Evolutionary conservation across 2,329 filamentous ascomycete species (phyloP), one percentile per base, ranked within the genome.

Genomic region (Colletotrichum echinochloae): DNA sequence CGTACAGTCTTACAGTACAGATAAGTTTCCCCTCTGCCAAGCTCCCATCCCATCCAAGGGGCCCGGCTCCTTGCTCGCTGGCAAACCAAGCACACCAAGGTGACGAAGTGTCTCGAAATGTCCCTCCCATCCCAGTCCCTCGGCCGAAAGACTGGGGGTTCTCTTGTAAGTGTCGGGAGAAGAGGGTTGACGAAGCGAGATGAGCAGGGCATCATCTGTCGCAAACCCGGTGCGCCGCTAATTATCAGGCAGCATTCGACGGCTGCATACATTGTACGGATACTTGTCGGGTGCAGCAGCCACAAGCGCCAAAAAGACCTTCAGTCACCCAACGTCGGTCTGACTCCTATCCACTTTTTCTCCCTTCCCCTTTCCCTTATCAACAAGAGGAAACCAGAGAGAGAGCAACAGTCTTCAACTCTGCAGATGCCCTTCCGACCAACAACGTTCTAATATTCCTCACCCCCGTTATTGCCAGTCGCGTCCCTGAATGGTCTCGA

Each of bases 181-280:
- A 35, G 30, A 35, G 51, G 30, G 51, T 35, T 35, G 52, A 26
- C n/a, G 52, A 56, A 56, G 33, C 52, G 52, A 56, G 35, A 56
- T 39, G 52, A 39, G 28, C 49, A 56, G 12, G 11, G 37, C 26
- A 18, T 55, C 30, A n/a, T 37, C 52, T 55, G n/a, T 55, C 33
- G 33, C 52, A 55, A 37, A 55, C n/a, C 18, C 48, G 4, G n/a
- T 55, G 52, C 18, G 52, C 14, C 52, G 33, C 33, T 26, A 54
- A 2, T 18, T 20, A 2, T 18, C 11, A 39, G 23, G 51, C 5
- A 35, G 30, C n/a, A 28, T n/a, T 52, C 20, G 49, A 52, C 33
- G 18, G 16, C 26, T 52, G 26, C 18, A 7, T 6, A 33, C 33
- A 2, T 28, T 33, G 49, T 7, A 28, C 16, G 6, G 7, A 18